Evolutionary conservation across 2,329 filamentous ascomycete species (phyloP).

Genomic region (Aspergillus caelatus): DNA sequence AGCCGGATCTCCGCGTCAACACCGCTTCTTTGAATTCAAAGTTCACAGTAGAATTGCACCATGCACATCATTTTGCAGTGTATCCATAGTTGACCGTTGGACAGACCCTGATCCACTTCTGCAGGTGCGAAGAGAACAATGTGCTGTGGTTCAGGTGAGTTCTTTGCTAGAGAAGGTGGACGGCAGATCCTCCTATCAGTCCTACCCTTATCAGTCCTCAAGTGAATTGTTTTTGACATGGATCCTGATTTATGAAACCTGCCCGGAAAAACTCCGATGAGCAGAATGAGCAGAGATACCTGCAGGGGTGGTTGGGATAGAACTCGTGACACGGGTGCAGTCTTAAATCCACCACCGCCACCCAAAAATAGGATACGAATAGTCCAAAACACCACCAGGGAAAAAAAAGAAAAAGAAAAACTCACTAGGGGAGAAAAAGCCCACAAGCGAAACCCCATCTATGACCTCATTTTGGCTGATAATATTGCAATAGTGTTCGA

Average conservation of each 20-base stretch:
- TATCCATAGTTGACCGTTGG: neutral
- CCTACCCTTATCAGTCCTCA: neutral
- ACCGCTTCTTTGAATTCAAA: neutral
- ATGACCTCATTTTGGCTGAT: neutral
- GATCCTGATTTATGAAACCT: neutral
- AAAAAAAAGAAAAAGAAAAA: neutral
- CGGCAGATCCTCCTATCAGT: neutral
- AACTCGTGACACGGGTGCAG: neutral
- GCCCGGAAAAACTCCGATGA: neutral
- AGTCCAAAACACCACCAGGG: neutral
- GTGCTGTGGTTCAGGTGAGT: neutral
- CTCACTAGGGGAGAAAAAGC: neutral
- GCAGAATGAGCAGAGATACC: neutral
- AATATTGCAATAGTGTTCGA: neutral
- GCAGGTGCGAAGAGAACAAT: neutral
- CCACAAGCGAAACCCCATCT: neutral
- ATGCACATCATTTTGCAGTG: neutral
- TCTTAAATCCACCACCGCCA: neutral
- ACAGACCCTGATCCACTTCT: neutral
- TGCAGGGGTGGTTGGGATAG: neutral
- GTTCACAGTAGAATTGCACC: neutral
- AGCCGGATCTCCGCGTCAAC: neutral
- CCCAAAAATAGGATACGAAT: conserved; percentile 4
- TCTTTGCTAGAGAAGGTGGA: neutral
- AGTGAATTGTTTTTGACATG: neutral